A percentile compares a stretch with the other conserved stretches of the same genome.
Evolutionary conservation across 1,284 basidiomycete genomes (phyloP).

Genomic region (Dichomitus squalens): DNA sequence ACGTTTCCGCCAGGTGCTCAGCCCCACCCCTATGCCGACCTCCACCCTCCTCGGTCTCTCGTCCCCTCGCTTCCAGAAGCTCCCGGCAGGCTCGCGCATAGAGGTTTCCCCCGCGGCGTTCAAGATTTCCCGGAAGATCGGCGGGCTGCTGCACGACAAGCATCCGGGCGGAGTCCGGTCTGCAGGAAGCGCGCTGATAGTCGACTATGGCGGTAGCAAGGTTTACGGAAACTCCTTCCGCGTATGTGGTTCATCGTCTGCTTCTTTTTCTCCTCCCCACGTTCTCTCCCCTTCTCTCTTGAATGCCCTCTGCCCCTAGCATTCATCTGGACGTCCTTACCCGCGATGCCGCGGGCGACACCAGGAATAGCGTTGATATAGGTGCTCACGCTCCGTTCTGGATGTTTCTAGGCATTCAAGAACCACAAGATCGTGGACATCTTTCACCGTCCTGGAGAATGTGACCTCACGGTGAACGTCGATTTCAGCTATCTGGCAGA

Average conservation of each 20-base stretch:
- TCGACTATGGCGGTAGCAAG: slow-evolving; percentile 89
- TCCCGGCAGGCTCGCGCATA: slow-evolving; percentile 71
- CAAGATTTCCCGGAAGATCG: slow-evolving; percentile 67
- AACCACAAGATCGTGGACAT: slow-evolving; percentile 86
- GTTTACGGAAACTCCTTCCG: slow-evolving; percentile 80
- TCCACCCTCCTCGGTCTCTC: slow-evolving; percentile 70
- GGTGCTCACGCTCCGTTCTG: slow-evolving; percentile 27
- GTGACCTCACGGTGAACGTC: slow-evolving; percentile 94
- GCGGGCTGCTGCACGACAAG: slow-evolving; percentile 53
- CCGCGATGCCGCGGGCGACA: background rate
- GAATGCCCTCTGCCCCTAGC: background rate
- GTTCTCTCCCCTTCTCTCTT: background rate
- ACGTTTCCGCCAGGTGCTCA: slow-evolving; percentile 69
- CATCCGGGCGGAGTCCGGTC: slow-evolving; percentile 21
- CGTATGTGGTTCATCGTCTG: slow-evolving; percentile 45
- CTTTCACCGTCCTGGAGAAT: slow-evolving; percentile 84
- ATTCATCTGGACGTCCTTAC: background rate
- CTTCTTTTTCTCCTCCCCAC: background rate
- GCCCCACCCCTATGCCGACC: slow-evolving; percentile 62
- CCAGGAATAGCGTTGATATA: slow-evolving; percentile 79
- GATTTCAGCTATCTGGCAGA: slow-evolving; percentile 91
- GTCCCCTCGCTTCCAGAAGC: slow-evolving; percentile 66
- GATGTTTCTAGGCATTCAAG: slow-evolving; percentile 75
- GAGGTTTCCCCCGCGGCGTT: slow-evolving; percentile 81
- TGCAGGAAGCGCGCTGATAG: slow-evolving; percentile 80